Base-by-base conservation (phyloP, 2,329 filamentous ascomycete genomes). In the Myriangium duriaei region DNA sequence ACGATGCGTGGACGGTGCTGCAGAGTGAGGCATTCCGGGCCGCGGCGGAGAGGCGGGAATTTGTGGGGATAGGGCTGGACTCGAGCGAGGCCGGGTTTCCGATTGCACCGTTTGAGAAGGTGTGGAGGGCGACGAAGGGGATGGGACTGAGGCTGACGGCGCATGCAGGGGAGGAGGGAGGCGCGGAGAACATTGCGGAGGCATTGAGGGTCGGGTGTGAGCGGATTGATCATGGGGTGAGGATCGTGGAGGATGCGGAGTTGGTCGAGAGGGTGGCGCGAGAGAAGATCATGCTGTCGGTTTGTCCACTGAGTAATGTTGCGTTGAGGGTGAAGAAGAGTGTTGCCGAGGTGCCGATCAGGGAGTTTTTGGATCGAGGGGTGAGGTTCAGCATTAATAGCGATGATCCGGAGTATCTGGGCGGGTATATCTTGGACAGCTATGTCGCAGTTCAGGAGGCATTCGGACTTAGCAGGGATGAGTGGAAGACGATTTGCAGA, bases 81-180 rank as follows among this genome's bases (percentile, higher is more conserved):
- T 79, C 72, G n/a, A 76, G 72, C 24, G 65, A 68, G 42, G 49
- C 53, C 3, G 51, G 47, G 4, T 65, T 62, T 41, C 61, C 61
- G 5, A 63, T 64, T 16, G 59, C 67, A 34, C 56, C 69, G 47
- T 87, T 81, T 60, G 60, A 64, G 35, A 67, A 73, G 26, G 61
- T 81, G 26, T 88, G 78, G 51, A 58, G 53, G 1, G 62, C 66
- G 13, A 77, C 73, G 0, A 56, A 60, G 37, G 55, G 56, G 16
- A 61, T 62, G 17, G 72, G 73, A 0, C 65, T 81, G 35, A 61
- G 65, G 17, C 64, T 74, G n/a, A 87, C 81, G 0, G 75, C 80
- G 2, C 81, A 87, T 54, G 80, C 77, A 2, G 80, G 81, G 37
- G 81, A 87, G 55, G 81, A 87, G 52, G 80, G 78, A 0, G 77